A percentile compares a stretch with the other conserved stretches of the same genome.
These are phyloP conservation scores for Cytospora chrysosperma DNA, from an alignment of 2,329 filamentous ascomycete genomes.

Conservation along the genomic window DNA sequence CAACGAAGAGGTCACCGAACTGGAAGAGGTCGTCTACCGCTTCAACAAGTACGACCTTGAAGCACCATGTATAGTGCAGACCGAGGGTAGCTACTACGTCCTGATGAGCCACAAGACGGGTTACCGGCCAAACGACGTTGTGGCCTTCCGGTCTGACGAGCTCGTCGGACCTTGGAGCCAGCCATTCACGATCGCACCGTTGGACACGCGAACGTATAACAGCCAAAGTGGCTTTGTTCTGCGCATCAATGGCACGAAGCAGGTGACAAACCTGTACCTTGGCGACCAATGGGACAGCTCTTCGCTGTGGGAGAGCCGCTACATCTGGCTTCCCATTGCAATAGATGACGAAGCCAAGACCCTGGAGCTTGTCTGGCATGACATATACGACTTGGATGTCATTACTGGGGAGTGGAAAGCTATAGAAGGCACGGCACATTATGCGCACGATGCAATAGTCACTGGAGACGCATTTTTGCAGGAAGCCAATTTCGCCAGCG, in stretches of 20 bases:
- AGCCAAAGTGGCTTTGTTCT: conserved; percentile 52
- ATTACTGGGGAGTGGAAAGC: conserved; percentile 48
- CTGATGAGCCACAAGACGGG: conserved; percentile 61
- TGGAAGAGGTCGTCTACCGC: conserved; percentile 50
- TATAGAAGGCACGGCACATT: conserved; percentile 49
- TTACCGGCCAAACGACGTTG: conserved; percentile 58
- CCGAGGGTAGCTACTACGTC: conserved; percentile 55
- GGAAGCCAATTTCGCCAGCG: conserved; percentile 52
- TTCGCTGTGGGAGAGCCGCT: conserved; percentile 55
- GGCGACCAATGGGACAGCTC: conserved; percentile 56
- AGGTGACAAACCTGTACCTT: conserved; percentile 51
- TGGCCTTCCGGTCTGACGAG: conserved; percentile 53
- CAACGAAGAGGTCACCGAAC: conserved; percentile 46
- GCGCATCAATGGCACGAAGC: conserved; percentile 46
- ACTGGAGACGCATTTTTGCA: conserved; percentile 52
- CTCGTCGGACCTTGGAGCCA: conserved; percentile 54
- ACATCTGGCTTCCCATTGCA: conserved; percentile 55
- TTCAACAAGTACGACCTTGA: conserved; percentile 62
- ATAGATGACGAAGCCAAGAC: conserved; percentile 53
- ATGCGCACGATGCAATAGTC: conserved; percentile 43
- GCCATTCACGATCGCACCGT: conserved; percentile 50
- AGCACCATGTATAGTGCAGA: conserved; percentile 56
- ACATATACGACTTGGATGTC: conserved; percentile 56
- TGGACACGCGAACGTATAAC: conserved; percentile 52
- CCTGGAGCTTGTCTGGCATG: conserved; percentile 51